Evolutionary conservation across 768 basidiomycete genomes (phyloP), one percentile per base, ranked within the genome.

Genomic region (Lyophyllum semitale): DNA sequence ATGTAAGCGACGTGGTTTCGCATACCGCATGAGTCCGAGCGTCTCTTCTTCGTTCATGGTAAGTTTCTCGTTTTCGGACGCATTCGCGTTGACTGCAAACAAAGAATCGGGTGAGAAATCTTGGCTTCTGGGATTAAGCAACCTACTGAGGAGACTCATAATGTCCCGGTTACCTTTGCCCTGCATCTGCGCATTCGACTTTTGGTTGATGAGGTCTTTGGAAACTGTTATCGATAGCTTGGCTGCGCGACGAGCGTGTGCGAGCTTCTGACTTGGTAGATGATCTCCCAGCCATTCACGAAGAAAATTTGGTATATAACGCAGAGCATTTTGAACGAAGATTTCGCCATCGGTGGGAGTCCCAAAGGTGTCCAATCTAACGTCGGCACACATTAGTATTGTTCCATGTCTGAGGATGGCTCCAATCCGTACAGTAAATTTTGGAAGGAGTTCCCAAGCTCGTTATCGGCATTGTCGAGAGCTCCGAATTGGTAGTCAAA

Each of bases 101-200:
- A 53, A 23, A 37, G 27, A 40, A n/a, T 8, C 3, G 9, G 25
- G 26, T 20, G 6, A n/a, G 42, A 6, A 18, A 15, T 40, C 38
- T 40, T 8, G 7, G 38, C 38, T 18, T n/a, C 38, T n/a, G 17
- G 35, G 13, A 15, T 46, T 4, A 11, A 18, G 0, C 22, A 35
- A 68, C n/a, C n/a, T n/a, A n/a, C n/a, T n/a, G n/a, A n/a, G n/a
- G n/a, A n/a, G n/a, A n/a, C n/a, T n/a, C n/a, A n/a, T n/a, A n/a
- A n/a, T n/a, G n/a, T n/a, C n/a, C n/a, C n/a, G n/a, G n/a, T n/a
- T n/a, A n/a, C n/a, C 32, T 46, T n/a, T n/a, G n/a, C n/a, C 76
- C 82, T 73, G 33, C 83, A 65, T 32, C 73, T 74, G 70, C 77
- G 70, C 23, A 77, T 70, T 59, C 4, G 66, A 57, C 54, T 77